Evolutionary conservation across 2,329 filamentous ascomycete species (phyloP), one percentile per base, ranked within the genome.

Genomic region (Fusarium sp.): DNA sequence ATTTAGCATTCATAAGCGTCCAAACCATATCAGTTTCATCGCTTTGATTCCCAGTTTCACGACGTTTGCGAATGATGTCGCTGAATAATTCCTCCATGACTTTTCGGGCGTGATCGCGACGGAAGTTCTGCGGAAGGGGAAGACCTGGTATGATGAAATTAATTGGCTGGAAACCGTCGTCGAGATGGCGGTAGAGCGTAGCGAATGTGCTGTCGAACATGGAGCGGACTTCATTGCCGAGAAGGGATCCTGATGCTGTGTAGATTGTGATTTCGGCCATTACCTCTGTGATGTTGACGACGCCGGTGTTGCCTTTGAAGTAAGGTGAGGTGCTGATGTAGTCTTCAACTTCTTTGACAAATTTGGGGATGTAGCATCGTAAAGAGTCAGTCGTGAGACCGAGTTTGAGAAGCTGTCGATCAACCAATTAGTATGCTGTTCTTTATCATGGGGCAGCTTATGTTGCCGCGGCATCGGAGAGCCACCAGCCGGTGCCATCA

Each of bases 111-210:
- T 87, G 85, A 75, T 97, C 93, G 58, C 94, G 91, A 74, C 89
- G 90, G 72, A 91, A 90, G 82, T 97, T 97, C 81, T 94, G 93
- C 4, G 94, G 94, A 8, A 97, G 87, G 27, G 94, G 94, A 20
- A 91, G 91, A 91, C 93, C 95, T 66, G 93, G 92, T 59, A 97
- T 85, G 85, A 93, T 91, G 80, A 97, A 97, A 83, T 97, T 97
- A 83, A 96, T 89, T 6, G 94, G 91, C 40, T 89, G 91, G 81
- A 97, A 97, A 12, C 93, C 94, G 88, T 93, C 93, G 78, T 97
- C 94, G 46, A 97, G 89, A 76, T 97, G 91, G 80, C 95, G 92
- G 84, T 95, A 97, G 48, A 96, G 87, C 54, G 90, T 86, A 60
- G 94, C 94, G 71, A 97, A 93, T 7, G 89, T 90, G 59, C 91